These are phyloP conservation scores for Lenzites betulinus DNA, from an alignment of 768 basidiomycete genomes.

Conservation along the genomic window DNA sequence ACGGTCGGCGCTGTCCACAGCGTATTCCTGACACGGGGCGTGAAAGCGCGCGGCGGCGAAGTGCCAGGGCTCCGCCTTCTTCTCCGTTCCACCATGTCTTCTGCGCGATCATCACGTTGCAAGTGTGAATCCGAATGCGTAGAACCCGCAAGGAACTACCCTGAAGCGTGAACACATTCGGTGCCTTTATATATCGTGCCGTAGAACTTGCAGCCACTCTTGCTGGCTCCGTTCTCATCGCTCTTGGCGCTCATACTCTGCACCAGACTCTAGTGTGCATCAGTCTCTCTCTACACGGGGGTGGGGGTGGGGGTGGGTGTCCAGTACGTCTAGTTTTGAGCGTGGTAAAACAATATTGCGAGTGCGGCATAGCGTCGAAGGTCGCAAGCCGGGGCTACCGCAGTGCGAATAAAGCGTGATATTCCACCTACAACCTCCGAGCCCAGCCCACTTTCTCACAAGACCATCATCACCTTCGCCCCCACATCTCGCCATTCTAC, in stretches of 20 bases:
- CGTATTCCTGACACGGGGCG: neutral
- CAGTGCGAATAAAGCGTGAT: too few relatives aligned
- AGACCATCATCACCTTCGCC: neutral
- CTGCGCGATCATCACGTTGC: neutral
- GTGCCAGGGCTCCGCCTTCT: neutral
- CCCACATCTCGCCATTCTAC: neutral
- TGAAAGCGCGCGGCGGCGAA: neutral
- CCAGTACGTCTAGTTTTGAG: too few relatives aligned
- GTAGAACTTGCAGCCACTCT: too few relatives aligned
- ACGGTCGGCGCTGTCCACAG: neutral
- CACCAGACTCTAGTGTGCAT: too few relatives aligned
- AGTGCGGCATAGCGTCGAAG: too few relatives aligned
- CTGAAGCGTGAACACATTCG: neutral
- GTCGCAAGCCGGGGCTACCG: too few relatives aligned
- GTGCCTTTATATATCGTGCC: neutral
- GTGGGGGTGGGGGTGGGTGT: too few relatives aligned
- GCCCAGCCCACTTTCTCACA: neutral
- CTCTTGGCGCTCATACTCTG: too few relatives aligned
- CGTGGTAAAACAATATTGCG: too few relatives aligned
- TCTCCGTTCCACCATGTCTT: neutral
- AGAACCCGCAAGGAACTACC: neutral
- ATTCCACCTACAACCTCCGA: too few relatives aligned
- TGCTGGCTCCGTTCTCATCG: too few relatives aligned
- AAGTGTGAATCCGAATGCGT: constrained; percentile 1
- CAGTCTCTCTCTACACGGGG: too few relatives aligned